Percentiles rank a stretch among this genome's conserved stretches.
phyloP scores from a whole-genome alignment of 768 basidiomycete species.

The Calvatia gigantea region DNA sequence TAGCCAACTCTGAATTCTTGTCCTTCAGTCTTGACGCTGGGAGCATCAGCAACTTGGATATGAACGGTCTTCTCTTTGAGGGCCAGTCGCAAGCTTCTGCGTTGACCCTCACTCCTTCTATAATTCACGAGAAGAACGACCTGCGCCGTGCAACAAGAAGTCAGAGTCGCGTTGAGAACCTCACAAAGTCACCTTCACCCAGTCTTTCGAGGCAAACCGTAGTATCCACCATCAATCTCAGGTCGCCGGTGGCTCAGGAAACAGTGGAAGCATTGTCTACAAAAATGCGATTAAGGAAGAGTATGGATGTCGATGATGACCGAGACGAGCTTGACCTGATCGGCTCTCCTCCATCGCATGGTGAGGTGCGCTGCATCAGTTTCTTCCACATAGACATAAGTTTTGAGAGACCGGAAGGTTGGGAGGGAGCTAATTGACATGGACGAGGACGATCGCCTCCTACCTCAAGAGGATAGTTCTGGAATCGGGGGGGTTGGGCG shows the following conservation, averaged over 20 bases:
- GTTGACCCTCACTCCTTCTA: constrained; percentile 14
- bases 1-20: background rate
- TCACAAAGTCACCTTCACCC: constrained; percentile 10
- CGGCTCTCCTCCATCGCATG: constrained; percentile 20
- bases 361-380: constrained; percentile 1
- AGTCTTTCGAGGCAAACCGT: background rate
- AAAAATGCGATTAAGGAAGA: constrained; percentile 10
- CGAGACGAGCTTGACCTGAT: constrained; percentile 42
- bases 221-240: background rate
- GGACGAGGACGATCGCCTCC: background rate
- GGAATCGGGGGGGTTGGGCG: constrained; percentile 7
- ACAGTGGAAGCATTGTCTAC: background rate
- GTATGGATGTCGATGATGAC: constrained; percentile 23
- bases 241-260: background rate
- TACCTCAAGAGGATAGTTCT: background rate
- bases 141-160: constrained; percentile 8
- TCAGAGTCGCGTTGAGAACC: constrained; percentile 4
- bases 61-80: constrained; percentile 22
- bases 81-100: constrained; percentile 11
- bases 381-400: background rate
- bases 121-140: background rate
- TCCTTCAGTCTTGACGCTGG: constrained; percentile 37
- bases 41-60: constrained; percentile 33
- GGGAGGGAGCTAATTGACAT: no score
- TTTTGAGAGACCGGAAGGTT: background rate